Percentiles rank a stretch among this genome's conserved stretches.
Conservation (phyloP, 345 rosid species). For the Corymbia maculata region DNA sequence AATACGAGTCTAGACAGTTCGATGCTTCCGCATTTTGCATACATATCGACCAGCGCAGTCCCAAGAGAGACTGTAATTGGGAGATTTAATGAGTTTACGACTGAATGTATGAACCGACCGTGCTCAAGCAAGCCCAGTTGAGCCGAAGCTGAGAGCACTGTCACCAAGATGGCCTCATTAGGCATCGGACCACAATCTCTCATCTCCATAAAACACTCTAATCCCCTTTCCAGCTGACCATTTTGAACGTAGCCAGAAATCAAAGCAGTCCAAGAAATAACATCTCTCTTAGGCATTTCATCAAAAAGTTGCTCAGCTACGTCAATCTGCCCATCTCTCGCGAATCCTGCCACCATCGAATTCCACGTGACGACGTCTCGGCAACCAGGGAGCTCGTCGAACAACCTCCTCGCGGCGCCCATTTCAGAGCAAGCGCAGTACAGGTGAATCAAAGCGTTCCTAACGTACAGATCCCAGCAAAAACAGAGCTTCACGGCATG, state of each 20-base stretch:
- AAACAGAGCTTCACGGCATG: slow-evolving; percentile 11
- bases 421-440: slow-evolving; percentile 7
- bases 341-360: neutral
- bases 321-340: slow-evolving; percentile 9
- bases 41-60: slow-evolving; percentile 33
- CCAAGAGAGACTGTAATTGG: slow-evolving; percentile 5
- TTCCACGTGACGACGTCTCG: neutral
- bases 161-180: slow-evolving; percentile 15
- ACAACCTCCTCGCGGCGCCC: neutral
- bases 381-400: neutral
- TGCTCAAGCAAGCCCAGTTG: slow-evolving; percentile 15
- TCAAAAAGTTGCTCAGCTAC: slow-evolving; percentile 20
- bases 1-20: slow-evolving; percentile 9
- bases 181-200: neutral
- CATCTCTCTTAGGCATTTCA: slow-evolving; percentile 17
- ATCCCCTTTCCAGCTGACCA: slow-evolving; percentile 15
- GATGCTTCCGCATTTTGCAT: slow-evolving; percentile 32
- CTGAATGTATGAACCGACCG: slow-evolving; percentile 8
- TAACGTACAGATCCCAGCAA: slow-evolving; percentile 8
- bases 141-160: slow-evolving; percentile 11
- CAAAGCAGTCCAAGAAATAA: slow-evolving; percentile 38
- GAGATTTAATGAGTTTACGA: neutral
- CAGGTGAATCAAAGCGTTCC: slow-evolving; percentile 17
- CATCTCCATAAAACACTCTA: slow-evolving; percentile 8
- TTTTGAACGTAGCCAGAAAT: slow-evolving; percentile 25